phyloP scores from a whole-genome alignment of 1,284 basidiomycete species.

The Pterulicium gracile region DNA sequence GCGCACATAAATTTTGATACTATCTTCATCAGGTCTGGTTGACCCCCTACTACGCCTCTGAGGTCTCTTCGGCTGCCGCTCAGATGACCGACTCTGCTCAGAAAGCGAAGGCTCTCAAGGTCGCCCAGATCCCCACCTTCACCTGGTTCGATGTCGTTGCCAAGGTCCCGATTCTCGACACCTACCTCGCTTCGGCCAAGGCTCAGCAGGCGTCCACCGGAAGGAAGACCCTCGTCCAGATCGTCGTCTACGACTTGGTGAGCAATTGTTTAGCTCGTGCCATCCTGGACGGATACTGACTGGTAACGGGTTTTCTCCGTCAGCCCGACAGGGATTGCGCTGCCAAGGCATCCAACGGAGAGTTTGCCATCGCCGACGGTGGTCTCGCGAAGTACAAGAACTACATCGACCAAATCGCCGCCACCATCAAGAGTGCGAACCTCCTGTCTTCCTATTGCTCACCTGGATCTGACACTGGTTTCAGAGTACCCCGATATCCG shows the following conservation, averaged over 20 bases:
- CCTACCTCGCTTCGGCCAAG: conserved; percentile 41
- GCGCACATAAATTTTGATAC: background rate
- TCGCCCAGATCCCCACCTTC: conserved; percentile 48
- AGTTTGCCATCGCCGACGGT: conserved; percentile 45
- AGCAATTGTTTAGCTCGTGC: background rate
- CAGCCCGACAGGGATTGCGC: conserved; percentile 55
- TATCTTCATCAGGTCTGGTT: conserved; percentile 27
- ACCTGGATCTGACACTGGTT: conserved; percentile 3
- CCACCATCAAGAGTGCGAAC: conserved; percentile 38
- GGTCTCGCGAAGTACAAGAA: conserved; percentile 44
- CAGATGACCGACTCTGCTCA: conserved; percentile 35
- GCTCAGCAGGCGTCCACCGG: conserved; percentile 31
- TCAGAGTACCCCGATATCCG: conserved; percentile 47
- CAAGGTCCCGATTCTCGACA: conserved; percentile 39
- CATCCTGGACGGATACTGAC: background rate
- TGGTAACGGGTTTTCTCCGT: conserved; percentile 9
- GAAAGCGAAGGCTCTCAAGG: conserved; percentile 35
- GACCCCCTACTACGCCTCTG: conserved; percentile 40
- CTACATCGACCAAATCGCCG: conserved; percentile 53
- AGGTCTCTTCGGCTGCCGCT: conserved; percentile 39
- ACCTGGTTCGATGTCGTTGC: conserved; percentile 47
- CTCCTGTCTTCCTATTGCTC: background rate
- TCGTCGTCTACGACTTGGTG: conserved; percentile 45
- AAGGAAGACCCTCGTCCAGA: conserved; percentile 43
- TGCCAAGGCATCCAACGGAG: conserved; percentile 54